phyloP scores from a whole-genome alignment of 306 rosid species.

The Rosa lucieae region DNA sequence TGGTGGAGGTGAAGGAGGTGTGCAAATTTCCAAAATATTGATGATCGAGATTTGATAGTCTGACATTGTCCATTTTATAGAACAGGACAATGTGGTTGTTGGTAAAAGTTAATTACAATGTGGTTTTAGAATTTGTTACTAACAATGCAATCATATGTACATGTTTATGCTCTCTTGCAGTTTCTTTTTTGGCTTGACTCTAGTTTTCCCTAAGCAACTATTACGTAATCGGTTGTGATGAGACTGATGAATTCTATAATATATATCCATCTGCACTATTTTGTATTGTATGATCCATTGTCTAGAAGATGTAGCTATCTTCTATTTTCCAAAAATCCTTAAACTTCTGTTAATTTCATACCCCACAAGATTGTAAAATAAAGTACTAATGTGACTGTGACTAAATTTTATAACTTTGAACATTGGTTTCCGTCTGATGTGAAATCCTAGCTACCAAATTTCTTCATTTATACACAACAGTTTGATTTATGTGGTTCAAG shows the following conservation, averaged over 20 bases:
- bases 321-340: background rate
- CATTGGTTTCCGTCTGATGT: background rate
- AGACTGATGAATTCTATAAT: background rate
- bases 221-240: background rate
- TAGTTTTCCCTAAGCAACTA: background rate
- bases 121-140: too few species aligned
- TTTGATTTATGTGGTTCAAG: background rate
- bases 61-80: too few species aligned
- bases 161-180: background rate
- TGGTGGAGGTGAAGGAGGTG: too few species aligned
- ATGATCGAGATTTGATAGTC: too few species aligned
- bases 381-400: background rate
- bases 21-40: too few species aligned
- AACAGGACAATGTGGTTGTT: too few species aligned
- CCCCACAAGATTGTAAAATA: background rate
- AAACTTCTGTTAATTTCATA: too few species aligned
- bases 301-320: constrained; percentile 4
- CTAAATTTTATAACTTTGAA: background rate
- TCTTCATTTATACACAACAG: background rate
- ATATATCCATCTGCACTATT: background rate
- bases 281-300: background rate
- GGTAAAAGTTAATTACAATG: too few species aligned
- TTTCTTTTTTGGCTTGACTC: background rate
- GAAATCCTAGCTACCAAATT: background rate
- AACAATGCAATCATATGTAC: too few species aligned